phyloP scores from a whole-genome alignment of 768 basidiomycete genomes.

The Exsudoporus frostii region DNA sequence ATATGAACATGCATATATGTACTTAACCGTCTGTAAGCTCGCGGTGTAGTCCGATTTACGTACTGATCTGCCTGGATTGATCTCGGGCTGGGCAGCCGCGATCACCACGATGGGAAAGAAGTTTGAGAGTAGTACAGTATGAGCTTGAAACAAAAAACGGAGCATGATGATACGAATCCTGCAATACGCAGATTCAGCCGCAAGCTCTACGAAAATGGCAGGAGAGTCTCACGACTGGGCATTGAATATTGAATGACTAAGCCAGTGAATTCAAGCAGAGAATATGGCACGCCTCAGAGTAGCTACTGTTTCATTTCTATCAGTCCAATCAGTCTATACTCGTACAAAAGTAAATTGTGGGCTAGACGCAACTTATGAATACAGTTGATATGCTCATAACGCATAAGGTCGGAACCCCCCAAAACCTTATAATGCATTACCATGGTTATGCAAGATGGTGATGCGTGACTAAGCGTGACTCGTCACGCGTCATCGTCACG shows the following conservation, averaged over 20 bases:
- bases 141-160: not conserved
- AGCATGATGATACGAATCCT: not conserved
- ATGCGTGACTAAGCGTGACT: not conserved
- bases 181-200: no score
- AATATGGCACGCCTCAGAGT: no score
- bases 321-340: no score
- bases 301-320: no score
- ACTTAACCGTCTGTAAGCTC: not conserved
- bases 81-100: not conserved
- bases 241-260: no score
- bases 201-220: no score
- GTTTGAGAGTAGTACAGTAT: no score
- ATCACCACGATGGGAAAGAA: not conserved
- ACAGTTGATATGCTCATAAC: not conserved
- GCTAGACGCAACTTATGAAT: not conserved
- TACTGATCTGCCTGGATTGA: not conserved
- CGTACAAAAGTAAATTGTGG: conserved; percentile 1
- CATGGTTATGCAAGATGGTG: not conserved
- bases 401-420: not conserved
- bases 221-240: no score
- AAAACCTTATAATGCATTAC: not conserved
- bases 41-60: not conserved
- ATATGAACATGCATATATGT: not conserved
- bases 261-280: no score
- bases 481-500: no score